A percentile compares a stretch with the other conserved stretches of the same genome.
Evolutionary conservation across 1,284 basidiomycete genomes (phyloP).

Genomic region (Malassezia globosa): DNA sequence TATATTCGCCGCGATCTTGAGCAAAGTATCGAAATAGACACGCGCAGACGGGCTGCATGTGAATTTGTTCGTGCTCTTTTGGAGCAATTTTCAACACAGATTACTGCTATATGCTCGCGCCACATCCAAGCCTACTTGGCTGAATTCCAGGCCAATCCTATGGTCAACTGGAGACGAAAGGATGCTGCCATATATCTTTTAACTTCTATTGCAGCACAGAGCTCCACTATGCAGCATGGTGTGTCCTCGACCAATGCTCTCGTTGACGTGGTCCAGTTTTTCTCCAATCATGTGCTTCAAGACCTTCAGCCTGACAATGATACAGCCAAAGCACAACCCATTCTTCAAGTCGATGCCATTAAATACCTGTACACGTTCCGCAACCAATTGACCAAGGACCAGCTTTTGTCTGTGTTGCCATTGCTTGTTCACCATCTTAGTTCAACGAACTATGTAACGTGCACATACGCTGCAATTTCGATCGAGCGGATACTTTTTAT

Average conservation of each 20-base stretch:
- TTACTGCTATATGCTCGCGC: conserved; percentile 70
- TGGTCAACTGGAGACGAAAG: conserved; percentile 78
- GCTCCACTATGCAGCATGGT: conserved; percentile 62
- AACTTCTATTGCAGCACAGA: conserved; percentile 76
- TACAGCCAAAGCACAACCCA: conserved; percentile 52
- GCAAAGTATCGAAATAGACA: conserved; percentile 54
- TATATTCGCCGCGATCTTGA: conserved; percentile 83
- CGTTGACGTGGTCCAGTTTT: conserved; percentile 89
- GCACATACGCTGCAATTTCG: conserved; percentile 49
- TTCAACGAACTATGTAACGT: conserved; percentile 48
- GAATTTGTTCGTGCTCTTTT: conserved; percentile 81
- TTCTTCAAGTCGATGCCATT: conserved; percentile 90
- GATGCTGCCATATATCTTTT: conserved; percentile 91
- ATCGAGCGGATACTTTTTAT: conserved; percentile 60
- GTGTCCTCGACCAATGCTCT: conserved; percentile 85
- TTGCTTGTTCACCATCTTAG: conserved; percentile 70
- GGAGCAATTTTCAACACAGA: conserved; percentile 66
- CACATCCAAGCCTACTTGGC: conserved; percentile 69
- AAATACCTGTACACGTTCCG: conserved; percentile 62
- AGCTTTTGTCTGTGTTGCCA: conserved; percentile 80
- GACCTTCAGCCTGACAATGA: conserved; percentile 58
- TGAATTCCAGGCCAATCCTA: conserved; percentile 55
- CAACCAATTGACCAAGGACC: conserved; percentile 82
- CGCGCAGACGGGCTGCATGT: conserved; percentile 78
- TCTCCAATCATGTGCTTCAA: conserved; percentile 76